Conservation (phyloP, 805 yeast genomes). For the Saccharomyces eubayanus region DNA sequence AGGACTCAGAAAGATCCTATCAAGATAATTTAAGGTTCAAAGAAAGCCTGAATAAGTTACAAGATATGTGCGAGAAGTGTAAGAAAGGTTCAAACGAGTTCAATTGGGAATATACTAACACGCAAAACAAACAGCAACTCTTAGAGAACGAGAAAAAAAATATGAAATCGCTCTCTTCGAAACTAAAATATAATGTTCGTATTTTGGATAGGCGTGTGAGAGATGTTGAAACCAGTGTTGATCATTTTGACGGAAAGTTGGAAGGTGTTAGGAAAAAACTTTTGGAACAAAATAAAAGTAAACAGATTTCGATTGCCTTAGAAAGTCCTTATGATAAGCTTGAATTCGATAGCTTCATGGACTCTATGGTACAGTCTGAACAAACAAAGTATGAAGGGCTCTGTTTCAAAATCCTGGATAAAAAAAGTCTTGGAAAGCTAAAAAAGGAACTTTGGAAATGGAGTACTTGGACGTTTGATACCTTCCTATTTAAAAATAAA, state of each 20-base stretch:
- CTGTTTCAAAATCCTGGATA: constrained; percentile 9
- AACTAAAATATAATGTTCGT: constrained; percentile 58
- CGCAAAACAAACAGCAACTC: constrained; percentile 26
- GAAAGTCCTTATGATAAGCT: constrained; percentile 10
- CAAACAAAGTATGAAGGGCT: constrained; percentile 16
- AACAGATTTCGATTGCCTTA: not conserved
- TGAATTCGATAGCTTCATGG: constrained; percentile 14
- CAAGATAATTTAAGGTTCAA: not conserved
- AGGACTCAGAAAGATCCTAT: not conserved
- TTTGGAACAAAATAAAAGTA: constrained; percentile 4
- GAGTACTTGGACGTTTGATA: not conserved
- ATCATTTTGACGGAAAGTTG: constrained; percentile 33
- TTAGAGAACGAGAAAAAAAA: constrained; percentile 38
- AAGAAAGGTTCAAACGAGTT: constrained; percentile 14
- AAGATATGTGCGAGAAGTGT: constrained; percentile 12
- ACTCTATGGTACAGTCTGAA: constrained; percentile 10
- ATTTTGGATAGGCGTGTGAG: constrained; percentile 50
- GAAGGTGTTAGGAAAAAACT: constrained; percentile 11
- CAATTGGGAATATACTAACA: constrained; percentile 13
- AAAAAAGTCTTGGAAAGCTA: constrained; percentile 7
- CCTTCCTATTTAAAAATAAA: not conserved
- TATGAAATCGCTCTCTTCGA: constrained; percentile 47
- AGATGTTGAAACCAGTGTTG: constrained; percentile 58
- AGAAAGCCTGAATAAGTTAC: constrained; percentile 5
- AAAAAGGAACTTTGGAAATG: constrained; percentile 6